Evolutionary conservation across 2,329 filamentous ascomycete species (phyloP), one percentile per base, ranked within the genome.

Genomic region (Ascochyta koolunga): DNA sequence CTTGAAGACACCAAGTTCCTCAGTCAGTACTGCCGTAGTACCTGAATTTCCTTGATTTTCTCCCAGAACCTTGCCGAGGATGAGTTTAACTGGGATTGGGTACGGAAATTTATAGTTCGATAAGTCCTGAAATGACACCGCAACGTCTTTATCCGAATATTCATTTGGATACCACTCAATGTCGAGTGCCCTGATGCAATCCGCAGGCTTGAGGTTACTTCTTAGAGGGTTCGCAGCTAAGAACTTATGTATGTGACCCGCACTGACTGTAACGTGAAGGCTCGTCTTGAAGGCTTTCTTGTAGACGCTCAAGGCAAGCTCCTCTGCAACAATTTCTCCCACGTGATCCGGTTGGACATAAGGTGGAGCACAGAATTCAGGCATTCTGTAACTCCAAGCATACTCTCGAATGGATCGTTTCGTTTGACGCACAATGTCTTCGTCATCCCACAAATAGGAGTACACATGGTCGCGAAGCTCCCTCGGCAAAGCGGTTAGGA

Each of bases 381-480:
- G 50, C 50, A 54, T 54, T 8, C 50, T 38, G 13, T 54, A 54
- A 16, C 44, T 54, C 50, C 50, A 54, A 1, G 50, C 50, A 33
- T 48, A 54, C 27, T 54, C 50, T 5, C 50, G 44, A 16, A 48
- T 18, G 15, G 44, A 54, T 11, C 50, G 50, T n/a, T 54, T 54
- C 13, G 50, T 54, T 22, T 54, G 50, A 21, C 50, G 50, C n/a
- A 54, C 33, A 13, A 54, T 54, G 27, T 54, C 50, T 13, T 54
- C 50, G 10, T 54, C 50, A 11, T 54, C 38, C 50, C 50, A 54
- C 4, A 54, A 39, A 13, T 48, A 54, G 16, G 44, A 39, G 27
- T 54, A 54, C 11, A 54, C 50, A 27, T 54, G 38, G 31, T 54
- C 50, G n/a, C 50, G 50, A 24, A 54, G 50, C 24, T 54, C 50